Percentiles rank a stretch among this genome's conserved stretches.
These are phyloP conservation scores for Penicillium sp. DNA, from an alignment of 2,329 filamentous ascomycete species.

Conservation along the genomic window DNA sequence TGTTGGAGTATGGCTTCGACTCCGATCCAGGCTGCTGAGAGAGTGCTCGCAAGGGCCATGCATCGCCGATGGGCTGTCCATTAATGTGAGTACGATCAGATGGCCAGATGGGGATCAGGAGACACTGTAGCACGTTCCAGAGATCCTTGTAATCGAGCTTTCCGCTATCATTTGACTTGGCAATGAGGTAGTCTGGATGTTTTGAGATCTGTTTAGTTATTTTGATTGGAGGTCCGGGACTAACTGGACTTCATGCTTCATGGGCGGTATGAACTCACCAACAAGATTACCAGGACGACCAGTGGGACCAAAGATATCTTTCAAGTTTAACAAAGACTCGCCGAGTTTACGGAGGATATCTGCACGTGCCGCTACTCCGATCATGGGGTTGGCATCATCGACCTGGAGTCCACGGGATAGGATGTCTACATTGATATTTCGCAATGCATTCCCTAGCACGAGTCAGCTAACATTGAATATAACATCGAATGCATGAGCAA, in stretches of 20 bases:
- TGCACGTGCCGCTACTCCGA: constrained; percentile 47
- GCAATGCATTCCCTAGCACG: constrained; percentile 33
- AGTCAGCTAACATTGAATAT: not conserved
- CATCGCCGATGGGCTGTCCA: constrained; percentile 49
- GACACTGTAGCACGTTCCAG: constrained; percentile 45
- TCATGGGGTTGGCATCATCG: constrained; percentile 44
- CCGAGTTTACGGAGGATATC: constrained; percentile 46
- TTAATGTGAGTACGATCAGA: constrained; percentile 43
- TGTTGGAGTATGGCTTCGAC: constrained; percentile 26
- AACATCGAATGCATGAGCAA: not conserved
- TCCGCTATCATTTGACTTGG: constrained; percentile 18
- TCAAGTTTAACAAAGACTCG: constrained; percentile 38
- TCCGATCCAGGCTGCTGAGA: constrained; percentile 1
- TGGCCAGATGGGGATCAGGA: constrained; percentile 52
- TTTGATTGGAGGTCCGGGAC: not conserved
- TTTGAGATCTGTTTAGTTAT: not conserved
- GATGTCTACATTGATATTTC: constrained; percentile 31
- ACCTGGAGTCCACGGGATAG: constrained; percentile 48
- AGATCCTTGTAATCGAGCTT: constrained; percentile 42
- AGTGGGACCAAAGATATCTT: constrained; percentile 43
- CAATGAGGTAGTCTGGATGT: constrained; percentile 42
- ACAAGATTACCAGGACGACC: constrained; percentile 51
- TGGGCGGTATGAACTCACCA: constrained; percentile 35
- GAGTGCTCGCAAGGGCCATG: constrained; percentile 46
- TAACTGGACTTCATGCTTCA: not conserved